Conservation (phyloP, 306 rosid genomes). For the Castanospermum australe region DNA sequence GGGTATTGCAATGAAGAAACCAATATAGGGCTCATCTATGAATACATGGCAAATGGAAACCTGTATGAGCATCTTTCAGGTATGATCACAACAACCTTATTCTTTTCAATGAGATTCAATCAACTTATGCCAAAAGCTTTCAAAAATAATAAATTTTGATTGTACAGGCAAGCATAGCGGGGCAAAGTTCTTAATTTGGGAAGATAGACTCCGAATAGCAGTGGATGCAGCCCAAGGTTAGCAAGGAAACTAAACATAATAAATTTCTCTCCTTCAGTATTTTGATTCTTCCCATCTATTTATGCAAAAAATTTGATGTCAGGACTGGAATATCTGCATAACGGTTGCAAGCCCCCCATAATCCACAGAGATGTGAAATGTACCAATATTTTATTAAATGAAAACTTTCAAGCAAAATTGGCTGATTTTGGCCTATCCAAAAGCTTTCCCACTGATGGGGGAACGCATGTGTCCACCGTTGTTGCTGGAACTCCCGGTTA, state of each 20-base stretch:
- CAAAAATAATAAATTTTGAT: background rate
- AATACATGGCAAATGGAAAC: slow-evolving; percentile 42
- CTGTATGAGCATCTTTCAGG: slow-evolving; percentile 40
- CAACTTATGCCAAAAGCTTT: background rate
- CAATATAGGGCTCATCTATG: slow-evolving; percentile 37
- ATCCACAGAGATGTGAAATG: slow-evolving; percentile 61
- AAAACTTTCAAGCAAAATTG: slow-evolving; percentile 44
- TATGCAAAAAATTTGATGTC: background rate
- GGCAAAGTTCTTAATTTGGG: slow-evolving; percentile 41
- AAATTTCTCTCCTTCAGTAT: background rate
- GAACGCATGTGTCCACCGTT: slow-evolving; percentile 30
- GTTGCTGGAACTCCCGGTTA: slow-evolving; percentile 53
- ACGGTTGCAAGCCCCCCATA: slow-evolving; percentile 48
- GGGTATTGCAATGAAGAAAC: slow-evolving; percentile 40
- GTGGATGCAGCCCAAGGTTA: slow-evolving; percentile 52
- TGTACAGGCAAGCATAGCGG: background rate
- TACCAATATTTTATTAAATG: slow-evolving; percentile 45
- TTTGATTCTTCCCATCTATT: background rate
- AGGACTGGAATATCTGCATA: slow-evolving; percentile 62
- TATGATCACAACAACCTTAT: background rate
- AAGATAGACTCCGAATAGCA: slow-evolving; percentile 47
- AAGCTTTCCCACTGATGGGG: slow-evolving; percentile 27
- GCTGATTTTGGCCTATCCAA: slow-evolving; percentile 56
- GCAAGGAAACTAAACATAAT: background rate
- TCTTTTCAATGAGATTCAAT: background rate